Percentiles rank a stretch among this genome's conserved stretches.
Conservation (phyloP, 176 grass and related monocot species). For the Avena insularis region DNA sequence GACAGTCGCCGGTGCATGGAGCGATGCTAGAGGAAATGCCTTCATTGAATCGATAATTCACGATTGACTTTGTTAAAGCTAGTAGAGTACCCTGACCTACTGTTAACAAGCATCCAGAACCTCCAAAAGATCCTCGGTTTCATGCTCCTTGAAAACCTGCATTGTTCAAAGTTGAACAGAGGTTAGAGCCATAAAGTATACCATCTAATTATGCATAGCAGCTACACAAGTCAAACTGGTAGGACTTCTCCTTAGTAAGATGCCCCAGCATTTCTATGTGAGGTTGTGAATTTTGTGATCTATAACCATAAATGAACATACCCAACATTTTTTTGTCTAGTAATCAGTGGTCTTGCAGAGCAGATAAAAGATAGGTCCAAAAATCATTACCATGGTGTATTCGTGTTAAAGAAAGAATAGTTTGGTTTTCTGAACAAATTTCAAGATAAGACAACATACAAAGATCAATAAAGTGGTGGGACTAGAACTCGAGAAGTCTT, state of each 20-base stretch:
- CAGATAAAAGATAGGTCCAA: constrained; percentile 14
- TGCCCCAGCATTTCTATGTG: constrained; percentile 11
- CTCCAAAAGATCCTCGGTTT: constrained; percentile 52
- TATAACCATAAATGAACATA: constrained; percentile 12
- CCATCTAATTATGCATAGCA: background rate
- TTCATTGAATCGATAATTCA: constrained; percentile 43
- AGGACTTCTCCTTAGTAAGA: constrained; percentile 18
- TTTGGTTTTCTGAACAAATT: background rate
- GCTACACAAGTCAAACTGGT: constrained; percentile 18
- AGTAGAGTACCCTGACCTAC: constrained; percentile 54
- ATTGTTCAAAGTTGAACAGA: constrained; percentile 31
- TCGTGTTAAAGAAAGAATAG: background rate
- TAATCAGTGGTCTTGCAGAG: background rate
- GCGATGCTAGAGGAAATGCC: constrained; percentile 47
- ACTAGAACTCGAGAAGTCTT: background rate
- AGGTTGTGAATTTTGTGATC: background rate
- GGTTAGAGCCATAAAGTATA: constrained; percentile 6
- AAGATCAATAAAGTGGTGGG: constrained; percentile 3
- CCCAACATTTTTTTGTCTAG: background rate
- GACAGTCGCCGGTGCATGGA: constrained; percentile 30
- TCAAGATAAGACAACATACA: background rate
- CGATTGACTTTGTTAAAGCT: constrained; percentile 54
- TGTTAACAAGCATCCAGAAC: constrained; percentile 59
- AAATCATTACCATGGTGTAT: background rate
- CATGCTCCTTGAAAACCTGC: constrained; percentile 72